Evolutionary conservation across 2,329 filamentous ascomycete species (phyloP).

Genomic region (Trichoderma harzianum): DNA sequence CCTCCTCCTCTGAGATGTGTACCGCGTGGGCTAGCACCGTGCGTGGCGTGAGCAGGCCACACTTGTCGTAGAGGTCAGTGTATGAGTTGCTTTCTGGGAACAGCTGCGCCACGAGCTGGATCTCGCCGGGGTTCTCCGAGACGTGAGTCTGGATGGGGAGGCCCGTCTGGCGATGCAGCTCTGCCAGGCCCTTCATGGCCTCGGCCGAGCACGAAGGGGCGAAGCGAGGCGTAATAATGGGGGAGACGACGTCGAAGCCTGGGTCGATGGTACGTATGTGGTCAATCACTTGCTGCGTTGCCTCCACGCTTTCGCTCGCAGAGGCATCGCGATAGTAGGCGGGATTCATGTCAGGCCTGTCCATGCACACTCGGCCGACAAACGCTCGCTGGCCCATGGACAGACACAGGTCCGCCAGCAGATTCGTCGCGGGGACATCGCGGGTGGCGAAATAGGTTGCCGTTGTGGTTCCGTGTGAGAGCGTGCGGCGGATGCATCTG

Average conservation of each 20-base stretch:
- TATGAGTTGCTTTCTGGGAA: conserved; percentile 68
- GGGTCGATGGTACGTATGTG: conserved; percentile 70
- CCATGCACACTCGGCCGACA: conserved; percentile 95
- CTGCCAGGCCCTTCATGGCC: conserved; percentile 61
- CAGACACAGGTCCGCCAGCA: conserved; percentile 82
- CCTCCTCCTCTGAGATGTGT: conserved; percentile 68
- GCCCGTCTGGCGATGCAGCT: conserved; percentile 57
- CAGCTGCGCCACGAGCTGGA: conserved; percentile 64
- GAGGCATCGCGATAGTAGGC: conserved; percentile 76
- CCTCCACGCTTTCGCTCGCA: conserved; percentile 52
- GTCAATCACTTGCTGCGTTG: conserved; percentile 57
- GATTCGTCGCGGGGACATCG: conserved; percentile 82
- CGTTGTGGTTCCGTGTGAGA: conserved; percentile 88
- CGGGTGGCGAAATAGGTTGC: conserved; percentile 94
- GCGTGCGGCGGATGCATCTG: conserved; percentile 72
- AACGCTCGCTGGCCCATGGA: conserved; percentile 80
- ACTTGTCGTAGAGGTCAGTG: conserved; percentile 72
- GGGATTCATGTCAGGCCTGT: conserved; percentile 62
- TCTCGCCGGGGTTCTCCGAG: conserved; percentile 74
- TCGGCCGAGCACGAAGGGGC: conserved; percentile 59
- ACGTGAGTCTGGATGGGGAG: conserved; percentile 86
- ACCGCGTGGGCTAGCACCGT: conserved; percentile 87
- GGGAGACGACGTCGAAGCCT: conserved; percentile 59
- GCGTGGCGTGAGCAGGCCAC: conserved; percentile 63
- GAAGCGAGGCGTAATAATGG: conserved; percentile 75